Evolutionary conservation across 169 alveolate genomes (phyloP).

Genomic region (Eimeria sp.): DNA sequence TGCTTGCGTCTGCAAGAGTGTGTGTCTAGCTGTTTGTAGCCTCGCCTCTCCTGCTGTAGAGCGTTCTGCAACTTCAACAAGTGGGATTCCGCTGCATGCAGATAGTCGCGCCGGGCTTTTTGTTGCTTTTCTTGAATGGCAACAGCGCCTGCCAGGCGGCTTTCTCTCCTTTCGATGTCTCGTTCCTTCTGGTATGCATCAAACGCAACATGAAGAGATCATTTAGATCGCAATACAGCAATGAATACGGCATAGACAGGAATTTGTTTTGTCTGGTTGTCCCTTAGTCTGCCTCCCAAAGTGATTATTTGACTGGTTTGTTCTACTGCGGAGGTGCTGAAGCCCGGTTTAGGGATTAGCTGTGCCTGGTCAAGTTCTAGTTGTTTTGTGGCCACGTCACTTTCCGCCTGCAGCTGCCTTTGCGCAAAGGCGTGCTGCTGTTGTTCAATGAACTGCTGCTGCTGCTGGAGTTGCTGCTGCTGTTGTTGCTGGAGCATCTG

Average conservation of each 20-base stretch:
- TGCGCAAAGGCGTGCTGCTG: slow-evolving; percentile 51
- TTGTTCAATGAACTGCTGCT: slow-evolving; percentile 24
- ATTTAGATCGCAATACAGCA: background rate
- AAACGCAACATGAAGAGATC: background rate
- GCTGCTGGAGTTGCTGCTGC: slow-evolving; percentile 35
- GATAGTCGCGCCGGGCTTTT: slow-evolving; percentile 22
- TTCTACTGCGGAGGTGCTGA: background rate
- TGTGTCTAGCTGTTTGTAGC: background rate
- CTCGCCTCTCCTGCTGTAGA: slow-evolving; percentile 52
- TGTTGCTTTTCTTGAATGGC: slow-evolving; percentile 34
- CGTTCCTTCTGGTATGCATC: background rate
- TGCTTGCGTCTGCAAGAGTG: background rate
- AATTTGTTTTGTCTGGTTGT: background rate
- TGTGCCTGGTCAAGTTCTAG: slow-evolving; percentile 32
- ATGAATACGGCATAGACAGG: background rate
- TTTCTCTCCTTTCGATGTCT: slow-evolving; percentile 41
- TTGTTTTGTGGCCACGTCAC: slow-evolving; percentile 27
- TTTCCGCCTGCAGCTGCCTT: slow-evolving; percentile 52
- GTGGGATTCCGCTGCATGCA: slow-evolving; percentile 46
- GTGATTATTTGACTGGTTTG: background rate
- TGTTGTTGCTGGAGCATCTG: slow-evolving; percentile 65
- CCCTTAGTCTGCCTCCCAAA: too few species aligned
- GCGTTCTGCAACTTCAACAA: slow-evolving; percentile 26
- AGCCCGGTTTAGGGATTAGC: background rate
- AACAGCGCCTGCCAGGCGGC: slow-evolving; percentile 40